These are phyloP conservation scores for Chaetothyriales sp. DNA, from an alignment of 2,329 filamentous ascomycete species.

Conservation along the genomic window DNA sequence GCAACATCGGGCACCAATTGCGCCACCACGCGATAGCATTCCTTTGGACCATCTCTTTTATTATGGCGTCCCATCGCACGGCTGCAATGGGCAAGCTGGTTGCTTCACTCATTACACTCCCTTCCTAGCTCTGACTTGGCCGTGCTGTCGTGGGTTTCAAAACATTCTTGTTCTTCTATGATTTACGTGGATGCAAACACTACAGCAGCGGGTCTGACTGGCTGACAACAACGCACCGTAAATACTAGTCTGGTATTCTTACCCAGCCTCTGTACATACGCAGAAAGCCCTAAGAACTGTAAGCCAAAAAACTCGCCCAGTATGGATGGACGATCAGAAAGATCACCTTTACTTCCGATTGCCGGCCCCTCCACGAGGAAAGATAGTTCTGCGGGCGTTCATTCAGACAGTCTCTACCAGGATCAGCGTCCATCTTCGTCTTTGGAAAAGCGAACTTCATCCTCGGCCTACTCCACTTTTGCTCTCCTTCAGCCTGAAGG, in stretches of 20 bases:
- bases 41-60: neutral
- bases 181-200: neutral
- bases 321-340: neutral
- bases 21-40: neutral
- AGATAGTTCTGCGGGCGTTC: neutral
- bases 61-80: neutral
- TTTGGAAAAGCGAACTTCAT: neutral
- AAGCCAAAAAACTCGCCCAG: neutral
- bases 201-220: neutral
- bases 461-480: constrained; percentile 1
- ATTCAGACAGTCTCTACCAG: neutral
- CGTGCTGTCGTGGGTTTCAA: too few species aligned
- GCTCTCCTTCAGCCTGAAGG: neutral
- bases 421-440: neutral
- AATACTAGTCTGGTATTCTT: neutral
- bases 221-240: neutral
- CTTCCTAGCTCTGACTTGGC: neutral
- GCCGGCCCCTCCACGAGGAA: neutral
- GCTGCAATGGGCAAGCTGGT: neutral
- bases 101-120: neutral
- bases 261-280: neutral
- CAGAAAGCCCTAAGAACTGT: neutral
- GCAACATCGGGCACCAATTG: too few species aligned
- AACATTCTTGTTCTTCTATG: neutral
- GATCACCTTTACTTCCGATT: neutral